Percentiles rank a stretch among this genome's conserved stretches.
Conservation (phyloP, 345 rosid species). For the Carallia brachiata region DNA sequence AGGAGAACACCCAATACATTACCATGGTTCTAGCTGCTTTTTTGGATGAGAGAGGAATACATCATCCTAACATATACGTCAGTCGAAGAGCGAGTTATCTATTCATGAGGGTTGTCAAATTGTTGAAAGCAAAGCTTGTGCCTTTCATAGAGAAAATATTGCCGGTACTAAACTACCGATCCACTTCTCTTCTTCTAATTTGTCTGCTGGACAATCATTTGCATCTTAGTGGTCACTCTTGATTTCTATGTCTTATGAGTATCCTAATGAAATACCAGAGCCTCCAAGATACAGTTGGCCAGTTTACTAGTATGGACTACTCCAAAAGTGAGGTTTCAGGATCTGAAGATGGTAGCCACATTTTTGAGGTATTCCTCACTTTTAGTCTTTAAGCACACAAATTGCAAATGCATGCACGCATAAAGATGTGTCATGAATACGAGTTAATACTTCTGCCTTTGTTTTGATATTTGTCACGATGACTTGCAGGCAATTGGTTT, state of each 20-base stretch:
- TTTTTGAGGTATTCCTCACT: constrained; percentile 68
- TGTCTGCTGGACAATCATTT: neutral
- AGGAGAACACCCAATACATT: constrained; percentile 62
- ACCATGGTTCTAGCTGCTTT: constrained; percentile 76
- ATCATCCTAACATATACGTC: constrained; percentile 73
- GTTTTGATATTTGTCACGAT: constrained; percentile 1
- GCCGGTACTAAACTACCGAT: constrained; percentile 49
- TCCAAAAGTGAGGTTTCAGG: constrained; percentile 48
- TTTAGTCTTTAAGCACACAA: neutral
- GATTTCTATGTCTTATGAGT: constrained; percentile 12
- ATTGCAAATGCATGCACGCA: neutral
- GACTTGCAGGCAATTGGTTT: constrained; percentile 77
- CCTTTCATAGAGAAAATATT: constrained; percentile 80
- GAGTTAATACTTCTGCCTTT: neutral
- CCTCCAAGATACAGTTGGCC: constrained; percentile 75
- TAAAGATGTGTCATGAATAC: neutral
- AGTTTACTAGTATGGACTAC: constrained; percentile 53
- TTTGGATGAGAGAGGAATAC: constrained; percentile 95
- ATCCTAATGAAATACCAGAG: constrained; percentile 43
- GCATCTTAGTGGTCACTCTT: constrained; percentile 2
- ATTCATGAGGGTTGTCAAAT: constrained; percentile 86
- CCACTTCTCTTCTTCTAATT: neutral
- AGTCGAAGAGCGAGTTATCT: constrained; percentile 86
- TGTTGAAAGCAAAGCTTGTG: constrained; percentile 81
- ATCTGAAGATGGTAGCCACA: constrained; percentile 83